Evolutionary conservation across 768 basidiomycete species (phyloP).

Genomic region (Xanthoconium stramineum): DNA sequence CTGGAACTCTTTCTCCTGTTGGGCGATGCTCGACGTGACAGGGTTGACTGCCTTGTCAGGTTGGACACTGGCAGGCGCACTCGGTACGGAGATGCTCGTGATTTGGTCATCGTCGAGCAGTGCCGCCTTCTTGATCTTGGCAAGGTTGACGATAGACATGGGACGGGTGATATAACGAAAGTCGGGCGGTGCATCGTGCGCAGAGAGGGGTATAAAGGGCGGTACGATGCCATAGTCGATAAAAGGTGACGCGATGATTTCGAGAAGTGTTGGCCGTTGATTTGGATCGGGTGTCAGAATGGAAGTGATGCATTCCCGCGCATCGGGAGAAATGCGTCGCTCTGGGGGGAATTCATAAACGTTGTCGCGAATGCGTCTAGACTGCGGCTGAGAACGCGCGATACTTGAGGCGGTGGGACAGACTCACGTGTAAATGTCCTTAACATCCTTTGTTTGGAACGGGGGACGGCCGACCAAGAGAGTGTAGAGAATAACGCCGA

Average conservation of each 20-base stretch:
- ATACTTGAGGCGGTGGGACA: background rate
- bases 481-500: slow-evolving; percentile 96
- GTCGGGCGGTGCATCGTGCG: slow-evolving; percentile 72
- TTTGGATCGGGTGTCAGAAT: slow-evolving; percentile 86
- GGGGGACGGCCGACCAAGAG: slow-evolving; percentile 93
- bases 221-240: slow-evolving; percentile 83
- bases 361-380: slow-evolving; percentile 88
- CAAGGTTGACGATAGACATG: slow-evolving; percentile 67
- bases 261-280: slow-evolving; percentile 75
- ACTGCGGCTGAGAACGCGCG: slow-evolving; percentile 6
- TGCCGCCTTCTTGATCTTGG: slow-evolving; percentile 57
- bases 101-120: slow-evolving; percentile 63
- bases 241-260: slow-evolving; percentile 83
- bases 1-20: slow-evolving; percentile 96
- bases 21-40: slow-evolving; percentile 61
- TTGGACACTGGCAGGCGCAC: slow-evolving; percentile 22
- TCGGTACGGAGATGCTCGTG: slow-evolving; percentile 42
- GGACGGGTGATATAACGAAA: slow-evolving; percentile 64
- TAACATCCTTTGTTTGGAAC: slow-evolving; percentile 98
- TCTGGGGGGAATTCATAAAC: slow-evolving; percentile 89
- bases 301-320: slow-evolving; percentile 71
- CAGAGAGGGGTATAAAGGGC: slow-evolving; percentile 71
- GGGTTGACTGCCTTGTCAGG: slow-evolving; percentile 33
- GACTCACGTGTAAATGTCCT: slow-evolving; percentile 87
- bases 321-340: slow-evolving; percentile 64